Evolutionary conservation across 2,329 filamentous ascomycete species (phyloP), one percentile per base, ranked within the genome.

Genomic region (Trichoderma sp.): DNA sequence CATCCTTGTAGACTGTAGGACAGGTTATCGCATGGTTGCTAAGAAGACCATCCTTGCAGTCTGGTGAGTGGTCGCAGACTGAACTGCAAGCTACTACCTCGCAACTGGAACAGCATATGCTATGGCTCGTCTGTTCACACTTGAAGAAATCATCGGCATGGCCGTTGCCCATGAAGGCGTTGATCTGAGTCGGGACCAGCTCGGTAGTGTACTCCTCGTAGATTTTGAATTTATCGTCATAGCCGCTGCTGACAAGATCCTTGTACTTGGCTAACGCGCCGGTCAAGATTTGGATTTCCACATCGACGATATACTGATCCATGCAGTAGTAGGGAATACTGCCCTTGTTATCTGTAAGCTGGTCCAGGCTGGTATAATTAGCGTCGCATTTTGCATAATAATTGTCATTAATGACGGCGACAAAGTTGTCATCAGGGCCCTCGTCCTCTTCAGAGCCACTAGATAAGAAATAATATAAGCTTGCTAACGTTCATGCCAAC

Each of bases 311-410:
- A 39, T 73, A 74, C 30, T 64, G 50, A 23, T 71, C 55, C 64
- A 74, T 67, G 74, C 1, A 76, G 39, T 6, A 73, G 61, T 2
- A 71, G 74, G 73, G 71, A 34, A 74, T 67, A 13, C 34, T 65
- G n/a, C 43, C 36, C 57, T 59, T 70, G 11, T 23, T 28, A 57
- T 70, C 23, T 58, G 68, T 64, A 28, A 74, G 65, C 34, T 73
- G 61, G n/a, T 67, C 58, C 61, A 81, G 73, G 47, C 76, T 76
- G 13, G 77, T 77, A 39, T 80, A 76, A 17, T 57, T 39, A 23
- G 59, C 13, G 59, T 70, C 43, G 59, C 68, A 65, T 9, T 65
- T 50, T 34, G 20, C 57, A 53, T 62, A 69, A 26, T 62, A 36
- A n/a, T 69, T 36, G 39, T 17, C 15, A 20, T 62, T 26, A 13